Evolutionary conservation across 164 flowering plant species (phyloP), one percentile per base, ranked within the genome.

Genomic region (Aristolochia contorta): DNA sequence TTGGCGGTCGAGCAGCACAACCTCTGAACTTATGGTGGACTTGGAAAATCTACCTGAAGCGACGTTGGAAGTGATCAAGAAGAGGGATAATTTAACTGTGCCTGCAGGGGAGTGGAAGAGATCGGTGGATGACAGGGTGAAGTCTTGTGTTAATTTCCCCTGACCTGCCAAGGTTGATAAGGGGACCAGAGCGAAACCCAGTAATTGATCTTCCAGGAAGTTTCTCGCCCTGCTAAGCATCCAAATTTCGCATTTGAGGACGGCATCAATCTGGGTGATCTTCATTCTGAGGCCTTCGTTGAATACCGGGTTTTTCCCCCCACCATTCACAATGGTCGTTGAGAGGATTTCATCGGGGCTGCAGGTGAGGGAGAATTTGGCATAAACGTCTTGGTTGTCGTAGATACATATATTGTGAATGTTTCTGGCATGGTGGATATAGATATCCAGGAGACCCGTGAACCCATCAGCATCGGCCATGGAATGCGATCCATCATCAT

Each of bases 341-440:
- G 91, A 78, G 13, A 81, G 55, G 0, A 79, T 71, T 52, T 86
- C 82, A 47, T 93, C 96, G 0, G 97, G 96, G 61, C 78, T 79
- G 45, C 73, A 79, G 4, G 98, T 90, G 7, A 93, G 89, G 2
- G 87, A 88, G 73, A 93, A 84, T 63, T 88, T 93, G 19, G 97
- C 97, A 73, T 93, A 93, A 2, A 93, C 99, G 71, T 93, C 99
- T 69, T 93, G 99, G 47, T 90, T 85, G 1, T 93, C 81, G 54
- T 93, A 93, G 61, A 93, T 90, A 56, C 98, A 93, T 20, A 93
- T 90, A 77, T 90, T 93, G 72, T 90, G 97, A 48, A 93, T 87
- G 70, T 93, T 79, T 59, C 92, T 81, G 30, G 96, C 99, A 67
- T 86, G 91, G 63, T 91, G 94, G 60, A 86, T 80, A 73, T 72